Evolutionary conservation across 768 basidiomycete species (phyloP), one percentile per base, ranked within the genome.

Genomic region (Tephrocybe sp.): DNA sequence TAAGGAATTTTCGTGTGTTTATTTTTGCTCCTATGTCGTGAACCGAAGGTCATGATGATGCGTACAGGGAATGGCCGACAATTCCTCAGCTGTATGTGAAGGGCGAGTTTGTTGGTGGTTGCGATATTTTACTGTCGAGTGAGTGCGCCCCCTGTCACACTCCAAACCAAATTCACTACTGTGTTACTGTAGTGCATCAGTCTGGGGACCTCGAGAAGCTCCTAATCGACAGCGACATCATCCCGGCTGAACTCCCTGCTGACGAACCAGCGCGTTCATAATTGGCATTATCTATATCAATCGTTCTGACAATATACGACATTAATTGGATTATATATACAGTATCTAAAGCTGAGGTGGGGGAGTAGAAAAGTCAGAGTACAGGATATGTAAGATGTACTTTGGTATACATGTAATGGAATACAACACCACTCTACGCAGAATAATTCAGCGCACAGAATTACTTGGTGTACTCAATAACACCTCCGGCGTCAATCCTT

Each of bases 51-150:
- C 12, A 31, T 20, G 36, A 11, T 47, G 41, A 45, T 39, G 35
- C 13, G 13, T 20, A 33, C 39, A 98, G 95, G 19, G 91, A 97
- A 56, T 99, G 96, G 96, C 96, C 96, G 12, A 99, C 96, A 16
- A 85, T 99, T 57, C 96, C 96, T 10, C 96, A 99, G 66, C 67
- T 99, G 11, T 99, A 96, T 62, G 78, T 98, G 32, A 85, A 90
- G 48, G 96, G 95, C 4, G 94, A 97, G 66, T 99, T 99, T 62
- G 77, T 99, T 36, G 96, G 96, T 30, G 97, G 96, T 47, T 97
- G 95, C 67, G 96, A 99, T 71, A 98, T 99, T 59, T 71, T 98
- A 17, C 68, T 98, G 22, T 80, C 83, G 57, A 97, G 92, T 94
- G 62, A 72, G 92, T 51, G 49, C 17, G 49, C 44, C 26, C 34